Conservation (phyloP, 345 rosid genomes). For the Citrus inodora region DNA sequence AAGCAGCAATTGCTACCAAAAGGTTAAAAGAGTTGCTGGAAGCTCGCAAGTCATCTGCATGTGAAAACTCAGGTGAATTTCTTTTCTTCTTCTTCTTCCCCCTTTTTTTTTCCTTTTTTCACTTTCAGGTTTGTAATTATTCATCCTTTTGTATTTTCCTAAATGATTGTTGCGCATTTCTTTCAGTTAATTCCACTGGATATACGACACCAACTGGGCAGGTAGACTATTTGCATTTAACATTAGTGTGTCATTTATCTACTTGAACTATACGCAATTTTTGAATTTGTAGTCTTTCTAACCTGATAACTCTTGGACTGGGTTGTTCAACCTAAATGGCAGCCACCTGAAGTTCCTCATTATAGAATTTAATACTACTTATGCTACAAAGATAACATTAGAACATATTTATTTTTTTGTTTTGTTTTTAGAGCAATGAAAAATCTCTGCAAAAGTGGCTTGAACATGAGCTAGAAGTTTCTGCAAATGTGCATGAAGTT, state of each 20-base stretch:
- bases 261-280: background rate
- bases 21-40: no score
- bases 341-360: background rate
- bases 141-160: background rate
- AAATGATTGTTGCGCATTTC: conserved; percentile 21
- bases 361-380: background rate
- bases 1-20: no score
- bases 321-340: background rate
- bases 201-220: conserved; percentile 37
- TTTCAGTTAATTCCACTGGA: conserved; percentile 48
- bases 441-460: conserved; percentile 64
- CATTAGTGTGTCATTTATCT: background rate
- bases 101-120: no score
- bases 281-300: background rate
- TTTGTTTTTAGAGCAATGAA: conserved; percentile 47
- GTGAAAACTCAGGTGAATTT: no score
- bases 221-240: conserved; percentile 34
- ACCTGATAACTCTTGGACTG: background rate
- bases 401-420: conserved; percentile 1
- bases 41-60: no score
- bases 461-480: conserved; percentile 77
- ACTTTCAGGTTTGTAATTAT: no score
- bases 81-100: no score
- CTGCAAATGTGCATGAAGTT: conserved; percentile 70
- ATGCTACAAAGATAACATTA: background rate